Percentiles rank a stretch among this genome's conserved stretches.
These are phyloP conservation scores for Eucalyptus viminalis DNA, from an alignment of 345 rosid genomes.

Conservation along the genomic window DNA sequence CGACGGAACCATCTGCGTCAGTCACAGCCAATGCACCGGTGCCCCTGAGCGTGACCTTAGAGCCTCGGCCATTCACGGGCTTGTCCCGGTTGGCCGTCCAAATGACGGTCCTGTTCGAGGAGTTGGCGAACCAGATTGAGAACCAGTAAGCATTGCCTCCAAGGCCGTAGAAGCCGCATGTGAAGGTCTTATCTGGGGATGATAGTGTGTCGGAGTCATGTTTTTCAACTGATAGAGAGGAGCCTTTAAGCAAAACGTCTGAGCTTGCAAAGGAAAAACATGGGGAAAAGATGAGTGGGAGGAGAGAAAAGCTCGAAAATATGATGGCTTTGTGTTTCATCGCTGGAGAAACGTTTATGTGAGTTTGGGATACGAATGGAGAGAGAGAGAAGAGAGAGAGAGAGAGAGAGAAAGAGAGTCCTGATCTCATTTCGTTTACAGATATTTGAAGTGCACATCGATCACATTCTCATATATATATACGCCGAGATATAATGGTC, in stretches of 20 bases:
- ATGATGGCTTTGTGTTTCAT: background rate
- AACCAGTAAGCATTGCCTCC: conserved; percentile 34
- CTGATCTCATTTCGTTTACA: background rate
- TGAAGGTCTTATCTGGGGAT: conserved; percentile 19
- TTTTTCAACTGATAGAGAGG: conserved; percentile 13
- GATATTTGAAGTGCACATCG: background rate
- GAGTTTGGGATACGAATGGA: too few species aligned
- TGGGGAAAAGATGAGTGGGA: background rate
- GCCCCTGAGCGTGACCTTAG: conserved; percentile 5
- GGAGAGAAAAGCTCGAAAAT: background rate
- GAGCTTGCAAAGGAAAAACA: background rate
- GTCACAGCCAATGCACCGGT: conserved; percentile 19
- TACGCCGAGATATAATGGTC: background rate
- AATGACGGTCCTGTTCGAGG: conserved; percentile 10
- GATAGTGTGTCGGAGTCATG: background rate
- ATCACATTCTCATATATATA: background rate
- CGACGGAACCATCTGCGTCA: conserved; percentile 2
- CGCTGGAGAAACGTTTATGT: background rate
- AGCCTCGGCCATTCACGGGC: conserved; percentile 27
- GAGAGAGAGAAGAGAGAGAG: too few species aligned
- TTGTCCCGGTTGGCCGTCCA: conserved; percentile 33
- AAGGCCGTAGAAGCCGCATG: conserved; percentile 20
- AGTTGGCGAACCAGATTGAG: conserved; percentile 28
- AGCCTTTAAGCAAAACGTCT: background rate
- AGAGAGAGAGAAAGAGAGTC: background rate